Evolutionary conservation across 2,329 filamentous ascomycete species (phyloP), one percentile per base, ranked within the genome.

Genomic region (Pseudogymnoascus sp.): DNA sequence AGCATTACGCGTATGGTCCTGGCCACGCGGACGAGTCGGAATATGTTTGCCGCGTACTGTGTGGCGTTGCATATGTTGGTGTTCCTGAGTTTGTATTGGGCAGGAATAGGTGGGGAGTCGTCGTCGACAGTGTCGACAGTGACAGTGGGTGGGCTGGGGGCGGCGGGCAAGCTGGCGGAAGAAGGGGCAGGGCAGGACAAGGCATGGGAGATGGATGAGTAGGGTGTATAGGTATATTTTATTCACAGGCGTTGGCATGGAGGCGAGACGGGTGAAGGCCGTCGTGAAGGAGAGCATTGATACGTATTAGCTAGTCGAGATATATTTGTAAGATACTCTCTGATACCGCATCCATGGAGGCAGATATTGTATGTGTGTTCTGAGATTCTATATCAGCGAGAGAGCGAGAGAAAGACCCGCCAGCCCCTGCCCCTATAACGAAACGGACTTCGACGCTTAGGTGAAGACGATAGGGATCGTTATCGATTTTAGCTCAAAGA

Each of bases 1-100:
- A 93, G 92, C 35, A 83, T 97, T 61, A 96, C 93, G 56, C 84
- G 92, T 63, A 90, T 96, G 78, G 91, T 99, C 56, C 81, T 99
- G 66, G 91, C 93, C 61, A 96, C 92, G 56, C 82, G 95, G 66
- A 90, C 89, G 28, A 97, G 92, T 77, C 84, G 96, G 67, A 99
- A 98, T 74, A 75, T 99, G 64, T 99, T 99, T 76, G 95, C 93
- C 0, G 87, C 85, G 10, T 99, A 99, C 75, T 96, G 93, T 75
- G 79, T 97, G 37, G 91, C 87, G 35, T 81, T 99, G 68, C 95
- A 99, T 78, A 72, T 97, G 50, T 78, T 99, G 59, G 88, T 98
- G 2, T 95, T 99, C 72, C 81, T 89, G 68, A 89, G 91, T 75
- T 79, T 98, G 65, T 98, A 93, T 76, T 93, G 88, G 84, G 86